phyloP scores from a whole-genome alignment of 176 grass and related monocot species.

The Oryza meridionalis region DNA sequence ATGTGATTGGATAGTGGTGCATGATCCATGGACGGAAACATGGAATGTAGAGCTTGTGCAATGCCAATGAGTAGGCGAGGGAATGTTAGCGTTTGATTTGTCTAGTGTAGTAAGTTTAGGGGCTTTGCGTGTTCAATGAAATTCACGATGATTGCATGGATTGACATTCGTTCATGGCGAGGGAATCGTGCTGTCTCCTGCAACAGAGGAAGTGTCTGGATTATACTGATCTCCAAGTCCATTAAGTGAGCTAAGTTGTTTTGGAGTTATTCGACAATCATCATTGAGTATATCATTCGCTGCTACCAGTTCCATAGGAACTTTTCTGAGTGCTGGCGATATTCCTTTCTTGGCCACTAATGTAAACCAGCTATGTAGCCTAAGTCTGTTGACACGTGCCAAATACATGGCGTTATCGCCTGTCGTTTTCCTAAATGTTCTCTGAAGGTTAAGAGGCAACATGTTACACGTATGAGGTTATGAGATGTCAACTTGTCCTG shows the following conservation, averaged over 20 bases:
- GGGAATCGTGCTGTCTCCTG: not conserved
- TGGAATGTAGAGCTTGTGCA: constrained; percentile 1
- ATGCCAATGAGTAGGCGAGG: not conserved
- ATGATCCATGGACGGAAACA: not conserved
- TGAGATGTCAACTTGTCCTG: constrained; percentile 10
- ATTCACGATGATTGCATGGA: not conserved
- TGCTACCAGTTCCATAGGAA: constrained; percentile 1
- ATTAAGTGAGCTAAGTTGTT: constrained; percentile 14
- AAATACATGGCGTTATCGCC: not conserved
- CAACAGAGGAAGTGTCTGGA: not conserved
- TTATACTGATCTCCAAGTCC: constrained; percentile 6
- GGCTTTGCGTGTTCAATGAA: not conserved
- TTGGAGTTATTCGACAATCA: constrained; percentile 8
- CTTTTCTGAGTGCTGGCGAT: not conserved
- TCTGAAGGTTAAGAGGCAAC: constrained; percentile 6
- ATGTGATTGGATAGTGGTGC: not conserved
- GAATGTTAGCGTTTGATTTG: not conserved
- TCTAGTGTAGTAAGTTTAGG: not conserved
- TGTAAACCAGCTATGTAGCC: not conserved
- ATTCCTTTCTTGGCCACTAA: not conserved
- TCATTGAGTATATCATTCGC: not conserved
- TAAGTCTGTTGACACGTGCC: constrained; percentile 1
- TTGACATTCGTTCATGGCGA: not conserved
- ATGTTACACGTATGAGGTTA: not conserved
- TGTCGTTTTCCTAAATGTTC: not conserved